These are phyloP conservation scores for Pelargonium cotyledonis DNA, from an alignment of 441 rosid genomes.

Conservation along the genomic window DNA sequence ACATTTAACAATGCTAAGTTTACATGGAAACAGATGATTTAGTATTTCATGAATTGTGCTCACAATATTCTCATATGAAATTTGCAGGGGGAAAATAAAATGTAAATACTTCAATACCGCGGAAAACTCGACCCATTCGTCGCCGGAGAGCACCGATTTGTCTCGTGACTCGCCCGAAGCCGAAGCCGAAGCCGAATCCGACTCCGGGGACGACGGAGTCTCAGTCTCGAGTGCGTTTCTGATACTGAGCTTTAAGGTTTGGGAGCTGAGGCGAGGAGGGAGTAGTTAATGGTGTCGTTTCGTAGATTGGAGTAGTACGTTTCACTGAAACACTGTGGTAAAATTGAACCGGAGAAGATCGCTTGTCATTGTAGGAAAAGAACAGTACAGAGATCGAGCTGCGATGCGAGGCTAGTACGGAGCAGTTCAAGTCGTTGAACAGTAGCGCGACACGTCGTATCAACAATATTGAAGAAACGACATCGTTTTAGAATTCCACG, in stretches of 20 bases:
- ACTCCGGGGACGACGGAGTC: constrained; percentile 23
- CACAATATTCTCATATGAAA: too few species aligned
- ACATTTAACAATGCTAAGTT: too few species aligned
- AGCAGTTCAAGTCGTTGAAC: background rate
- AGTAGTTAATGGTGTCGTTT: constrained; percentile 22
- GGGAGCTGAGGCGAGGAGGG: constrained; percentile 17
- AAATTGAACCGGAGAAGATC: background rate
- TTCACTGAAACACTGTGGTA: too few species aligned
- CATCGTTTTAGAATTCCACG: too few species aligned
- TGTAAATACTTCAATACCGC: too few species aligned
- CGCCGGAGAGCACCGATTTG: too few species aligned
- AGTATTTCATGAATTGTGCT: too few species aligned
- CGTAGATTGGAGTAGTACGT: constrained; percentile 13
- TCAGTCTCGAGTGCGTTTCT: constrained; percentile 47
- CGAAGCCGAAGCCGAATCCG: constrained; percentile 5
- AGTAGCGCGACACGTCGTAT: background rate
- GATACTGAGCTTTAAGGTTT: constrained; percentile 23
- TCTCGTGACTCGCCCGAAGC: background rate
- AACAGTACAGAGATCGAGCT: background rate
- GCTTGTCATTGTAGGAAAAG: background rate
- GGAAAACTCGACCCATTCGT: too few species aligned
- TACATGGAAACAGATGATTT: too few species aligned
- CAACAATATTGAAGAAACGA: background rate
- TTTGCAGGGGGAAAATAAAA: too few species aligned
- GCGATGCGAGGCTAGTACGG: background rate